These are phyloP conservation scores for Monosporascus sp. DNA, from an alignment of 2,329 filamentous ascomycete genomes.

Conservation along the genomic window DNA sequence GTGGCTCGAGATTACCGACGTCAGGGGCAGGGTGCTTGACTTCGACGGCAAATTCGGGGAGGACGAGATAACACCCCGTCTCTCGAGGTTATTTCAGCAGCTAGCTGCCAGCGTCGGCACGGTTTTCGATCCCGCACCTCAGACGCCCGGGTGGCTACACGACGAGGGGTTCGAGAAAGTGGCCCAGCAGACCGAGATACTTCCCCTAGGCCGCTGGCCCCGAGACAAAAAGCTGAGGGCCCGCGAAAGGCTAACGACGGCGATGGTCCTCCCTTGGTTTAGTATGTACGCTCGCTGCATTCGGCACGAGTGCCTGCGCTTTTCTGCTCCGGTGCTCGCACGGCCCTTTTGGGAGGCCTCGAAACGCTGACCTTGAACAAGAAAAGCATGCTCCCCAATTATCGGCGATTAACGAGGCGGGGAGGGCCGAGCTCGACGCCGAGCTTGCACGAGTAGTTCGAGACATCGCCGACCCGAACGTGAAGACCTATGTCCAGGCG, in stretches of 20 bases:
- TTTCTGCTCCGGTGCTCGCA: background rate
- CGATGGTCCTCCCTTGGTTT: conserved; percentile 28
- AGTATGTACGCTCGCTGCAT: conserved; percentile 22
- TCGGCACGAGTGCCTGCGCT: background rate
- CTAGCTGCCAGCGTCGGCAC: conserved; percentile 25
- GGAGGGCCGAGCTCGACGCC: background rate
- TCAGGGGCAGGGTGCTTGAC: conserved; percentile 34
- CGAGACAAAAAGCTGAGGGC: conserved; percentile 31
- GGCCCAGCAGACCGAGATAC: conserved; percentile 34
- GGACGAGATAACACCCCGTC: conserved; percentile 28
- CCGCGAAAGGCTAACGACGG: conserved; percentile 31
- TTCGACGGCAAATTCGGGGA: conserved; percentile 29
- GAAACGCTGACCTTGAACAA: background rate
- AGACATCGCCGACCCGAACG: background rate
- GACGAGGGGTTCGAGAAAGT: conserved; percentile 35
- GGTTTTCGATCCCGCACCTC: conserved; percentile 35
- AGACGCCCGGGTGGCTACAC: conserved; percentile 27
- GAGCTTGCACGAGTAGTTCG: background rate
- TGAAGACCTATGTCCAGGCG: conserved; percentile 18
- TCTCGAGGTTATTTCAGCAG: conserved; percentile 25
- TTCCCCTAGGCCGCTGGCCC: conserved; percentile 35
- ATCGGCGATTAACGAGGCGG: background rate
- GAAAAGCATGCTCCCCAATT: background rate
- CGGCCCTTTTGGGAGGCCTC: background rate
- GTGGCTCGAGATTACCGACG: conserved; percentile 38